Base-by-base conservation (phyloP, 805 yeast species). In the Candida argentea region DNA sequence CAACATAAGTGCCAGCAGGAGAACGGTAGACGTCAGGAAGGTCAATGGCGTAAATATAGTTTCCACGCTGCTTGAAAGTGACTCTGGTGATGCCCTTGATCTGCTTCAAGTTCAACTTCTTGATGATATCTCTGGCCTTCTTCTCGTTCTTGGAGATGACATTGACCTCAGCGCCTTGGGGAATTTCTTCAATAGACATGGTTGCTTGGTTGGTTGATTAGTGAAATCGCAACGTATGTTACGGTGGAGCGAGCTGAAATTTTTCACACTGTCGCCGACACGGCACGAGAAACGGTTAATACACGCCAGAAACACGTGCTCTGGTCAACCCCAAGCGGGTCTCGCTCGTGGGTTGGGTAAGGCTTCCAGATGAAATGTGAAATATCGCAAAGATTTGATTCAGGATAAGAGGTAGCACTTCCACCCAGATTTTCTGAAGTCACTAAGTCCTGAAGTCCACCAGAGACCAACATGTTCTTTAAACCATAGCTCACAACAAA, bases 21-120 rank as follows among this genome's bases (percentile, higher is more conserved):
- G 95, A 78, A 66, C 73, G 84, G 94, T 70, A 89, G 37, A 91
- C 97, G 48, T 86, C 96, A 61, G 98, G 98, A 45, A 64, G 59
- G 59, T 84, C 91, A 65, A 89, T 83, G 55, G 91, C 94, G 61
- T 79, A 74, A 56, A 86, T 79, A 57, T 79, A 74, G 76, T 84
- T 83, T 60, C 87, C 86, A 67, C 83, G 78, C 71, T 78, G 84
- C 69, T 80, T 84, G 76, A 89, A 81, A 46, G 95, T 86, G 54
- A 91, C 97, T 68, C 97, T 82, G 57, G 83, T 67, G 56, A 89
- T 82, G 50, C 94, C 95, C 56, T 80, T 81, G 54, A 91, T 74
- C 65, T 73, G 83, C 74, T 83, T 83, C 65, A 89, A 72, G 61
- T 80, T 84, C 50, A 87, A 73, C 69, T 86, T 87, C 65, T 75